Evolutionary conservation across 1,284 basidiomycete genomes (phyloP).

Genomic region (Fomitiporia mediterranea): DNA sequence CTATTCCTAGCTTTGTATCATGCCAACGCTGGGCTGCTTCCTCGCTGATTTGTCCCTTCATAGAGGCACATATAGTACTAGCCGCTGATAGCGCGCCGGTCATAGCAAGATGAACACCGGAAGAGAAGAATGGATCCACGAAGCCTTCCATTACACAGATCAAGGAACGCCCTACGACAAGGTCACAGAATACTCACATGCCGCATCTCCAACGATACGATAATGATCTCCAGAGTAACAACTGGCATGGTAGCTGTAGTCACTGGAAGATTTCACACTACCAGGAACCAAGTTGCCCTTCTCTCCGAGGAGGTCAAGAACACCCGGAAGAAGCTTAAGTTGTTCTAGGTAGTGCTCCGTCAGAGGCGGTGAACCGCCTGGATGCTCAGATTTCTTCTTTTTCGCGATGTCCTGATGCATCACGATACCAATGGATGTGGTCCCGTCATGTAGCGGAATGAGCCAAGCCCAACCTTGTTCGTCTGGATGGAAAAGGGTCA

Average conservation of each 20-base stretch:
- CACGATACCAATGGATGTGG: slow-evolving; percentile 68
- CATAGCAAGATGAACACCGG: slow-evolving; percentile 63
- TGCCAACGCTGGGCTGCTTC: slow-evolving; percentile 47
- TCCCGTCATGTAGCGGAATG: slow-evolving; percentile 65
- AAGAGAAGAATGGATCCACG: slow-evolving; percentile 72
- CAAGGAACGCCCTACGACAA: too few relatives aligned
- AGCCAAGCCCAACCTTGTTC: slow-evolving; percentile 77
- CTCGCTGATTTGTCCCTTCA: slow-evolving; percentile 53
- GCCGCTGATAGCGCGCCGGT: slow-evolving; percentile 56
- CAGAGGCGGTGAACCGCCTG: not conserved
- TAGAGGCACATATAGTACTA: slow-evolving; percentile 50
- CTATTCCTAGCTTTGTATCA: too few relatives aligned
- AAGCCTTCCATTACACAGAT: too few relatives aligned
- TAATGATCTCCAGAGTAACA: slow-evolving; percentile 55
- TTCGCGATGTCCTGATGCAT: slow-evolving; percentile 38
- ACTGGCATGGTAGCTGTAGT: slow-evolving; percentile 67
- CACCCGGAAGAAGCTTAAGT: slow-evolving; percentile 10
- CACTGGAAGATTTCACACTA: slow-evolving; percentile 43
- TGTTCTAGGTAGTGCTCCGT: slow-evolving; percentile 9
- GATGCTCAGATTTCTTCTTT: not conserved
- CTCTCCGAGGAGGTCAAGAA: slow-evolving; percentile 9
- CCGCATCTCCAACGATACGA: slow-evolving; percentile 68
- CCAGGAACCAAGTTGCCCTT: not conserved
- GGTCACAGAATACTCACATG: too few relatives aligned
- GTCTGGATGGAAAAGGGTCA: slow-evolving; percentile 37